phyloP scores from a whole-genome alignment of 1,139 yeast genomes.

The Taiozyma sp. region DNA sequence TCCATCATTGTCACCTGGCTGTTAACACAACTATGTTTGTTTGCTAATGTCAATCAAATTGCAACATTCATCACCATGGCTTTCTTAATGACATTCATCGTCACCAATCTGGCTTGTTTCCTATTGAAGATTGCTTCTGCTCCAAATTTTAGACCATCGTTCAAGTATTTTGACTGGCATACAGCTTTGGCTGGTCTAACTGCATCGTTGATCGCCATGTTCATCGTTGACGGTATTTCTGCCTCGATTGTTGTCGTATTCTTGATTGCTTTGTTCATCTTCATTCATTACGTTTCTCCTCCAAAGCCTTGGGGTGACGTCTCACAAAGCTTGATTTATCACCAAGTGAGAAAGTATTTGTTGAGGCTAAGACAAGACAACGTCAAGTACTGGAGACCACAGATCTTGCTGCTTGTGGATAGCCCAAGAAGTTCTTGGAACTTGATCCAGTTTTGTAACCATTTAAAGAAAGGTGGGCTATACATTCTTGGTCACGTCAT shows the following conservation, averaged over 20 bases:
- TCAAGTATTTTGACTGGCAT: conserved; percentile 74
- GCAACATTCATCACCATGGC: conserved; percentile 98
- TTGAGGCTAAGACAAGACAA: conserved; percentile 76
- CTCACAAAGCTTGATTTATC: conserved; percentile 88
- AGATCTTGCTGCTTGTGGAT: conserved; percentile 79
- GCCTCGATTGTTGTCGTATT: conserved; percentile 74
- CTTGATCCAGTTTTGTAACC: conserved; percentile 89
- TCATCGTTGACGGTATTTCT: conserved; percentile 85
- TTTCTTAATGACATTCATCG: conserved; percentile 89
- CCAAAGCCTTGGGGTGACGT: conserved; percentile 98
- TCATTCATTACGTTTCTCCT: conserved; percentile 87
- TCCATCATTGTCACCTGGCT: conserved; percentile 76
- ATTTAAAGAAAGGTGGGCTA: conserved; percentile 89
- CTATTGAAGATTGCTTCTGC: conserved; percentile 85
- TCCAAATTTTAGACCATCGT: conserved; percentile 94
- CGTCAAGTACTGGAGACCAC: conserved; percentile 98
- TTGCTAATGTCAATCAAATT: conserved; percentile 88
- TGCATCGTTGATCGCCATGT: conserved; percentile 78
- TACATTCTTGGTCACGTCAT: conserved; percentile 91
- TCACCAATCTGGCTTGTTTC: conserved; percentile 90
- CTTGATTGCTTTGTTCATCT: conserved; percentile 58
- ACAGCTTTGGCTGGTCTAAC: conserved; percentile 79
- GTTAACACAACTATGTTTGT: conserved; percentile 75
- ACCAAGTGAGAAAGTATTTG: conserved; percentile 89
- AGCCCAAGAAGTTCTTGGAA: conserved; percentile 92